These are phyloP conservation scores for Xerocomellus intermedius DNA, from an alignment of 768 basidiomycete genomes.

Conservation along the genomic window DNA sequence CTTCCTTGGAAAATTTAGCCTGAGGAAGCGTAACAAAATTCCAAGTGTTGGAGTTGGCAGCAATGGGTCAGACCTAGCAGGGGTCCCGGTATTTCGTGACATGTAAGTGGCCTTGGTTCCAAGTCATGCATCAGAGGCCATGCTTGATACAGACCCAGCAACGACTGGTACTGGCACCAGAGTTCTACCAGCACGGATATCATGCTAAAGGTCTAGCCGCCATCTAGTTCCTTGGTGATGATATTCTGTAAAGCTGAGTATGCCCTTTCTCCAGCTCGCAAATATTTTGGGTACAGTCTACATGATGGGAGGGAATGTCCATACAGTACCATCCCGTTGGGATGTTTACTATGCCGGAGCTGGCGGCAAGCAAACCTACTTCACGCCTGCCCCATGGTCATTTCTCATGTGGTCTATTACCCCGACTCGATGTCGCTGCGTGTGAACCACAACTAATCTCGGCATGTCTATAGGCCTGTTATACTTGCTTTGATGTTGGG, in stretches of 20 bases:
- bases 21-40: not conserved
- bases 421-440: no score
- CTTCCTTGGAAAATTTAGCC: not conserved
- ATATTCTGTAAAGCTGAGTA: not conserved
- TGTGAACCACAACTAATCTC: not conserved
- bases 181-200: not conserved
- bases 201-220: not conserved
- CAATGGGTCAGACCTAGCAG: no score
- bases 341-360: not conserved
- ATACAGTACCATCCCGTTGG: not conserved
- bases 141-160: not conserved
- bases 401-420: not conserved
- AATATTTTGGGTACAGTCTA: not conserved
- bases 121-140: not conserved
- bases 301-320: not conserved
- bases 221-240: not conserved
- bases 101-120: not conserved
- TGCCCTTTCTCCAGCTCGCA: not conserved
- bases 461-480: not conserved
- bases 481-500: not conserved
- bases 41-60: not conserved
- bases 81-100: not conserved
- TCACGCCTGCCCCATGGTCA: not conserved
- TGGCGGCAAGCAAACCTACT: not conserved
- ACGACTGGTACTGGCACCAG: no score